Percentiles rank a stretch among this genome's conserved stretches.
Conservation (phyloP, 108 stramenopile species). For the Nitzschia sp. region DNA sequence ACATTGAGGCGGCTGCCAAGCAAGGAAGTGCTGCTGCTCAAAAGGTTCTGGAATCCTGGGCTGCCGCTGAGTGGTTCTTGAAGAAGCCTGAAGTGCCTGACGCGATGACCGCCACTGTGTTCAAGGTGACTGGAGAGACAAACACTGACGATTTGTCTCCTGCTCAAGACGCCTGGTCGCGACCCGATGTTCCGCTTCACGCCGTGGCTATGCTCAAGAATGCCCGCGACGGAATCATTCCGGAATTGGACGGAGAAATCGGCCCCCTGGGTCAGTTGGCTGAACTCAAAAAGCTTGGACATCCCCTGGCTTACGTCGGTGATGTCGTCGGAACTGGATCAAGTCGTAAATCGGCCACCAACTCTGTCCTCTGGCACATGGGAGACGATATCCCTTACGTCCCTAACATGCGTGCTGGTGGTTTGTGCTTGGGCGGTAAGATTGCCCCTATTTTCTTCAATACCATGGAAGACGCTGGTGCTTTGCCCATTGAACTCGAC, state of each 20-base stretch:
- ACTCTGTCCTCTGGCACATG: slow-evolving; percentile 95
- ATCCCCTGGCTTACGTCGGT: slow-evolving; percentile 93
- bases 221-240: slow-evolving; percentile 86
- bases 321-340: slow-evolving; percentile 97
- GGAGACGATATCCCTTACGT: slow-evolving; percentile 94
- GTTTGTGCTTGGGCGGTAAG: slow-evolving; percentile 92
- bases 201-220: slow-evolving; percentile 97
- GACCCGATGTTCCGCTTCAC: slow-evolving; percentile 96
- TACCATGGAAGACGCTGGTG: slow-evolving; percentile 96
- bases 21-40: slow-evolving; percentile 71
- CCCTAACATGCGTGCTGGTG: slow-evolving; percentile 90
- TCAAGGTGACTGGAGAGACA: slow-evolving; percentile 97
- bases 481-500: slow-evolving; percentile 94
- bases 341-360: slow-evolving; percentile 92
- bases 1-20: slow-evolving; percentile 84
- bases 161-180: slow-evolving; percentile 95
- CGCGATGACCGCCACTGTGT: slow-evolving; percentile 92
- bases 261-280: slow-evolving; percentile 82
- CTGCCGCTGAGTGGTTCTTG: slow-evolving; percentile 91
- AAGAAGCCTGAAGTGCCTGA: slow-evolving; percentile 78
- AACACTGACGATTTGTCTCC: slow-evolving; percentile 95
- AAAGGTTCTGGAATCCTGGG: slow-evolving; percentile 89
- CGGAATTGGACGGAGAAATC: slow-evolving; percentile 79
- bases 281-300: slow-evolving; percentile 80
- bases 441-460: slow-evolving; percentile 98